Evolutionary conservation across 2,329 filamentous ascomycete genomes (phyloP), one percentile per base, ranked within the genome.

Genomic region (Chrysoporthe austroafricana): DNA sequence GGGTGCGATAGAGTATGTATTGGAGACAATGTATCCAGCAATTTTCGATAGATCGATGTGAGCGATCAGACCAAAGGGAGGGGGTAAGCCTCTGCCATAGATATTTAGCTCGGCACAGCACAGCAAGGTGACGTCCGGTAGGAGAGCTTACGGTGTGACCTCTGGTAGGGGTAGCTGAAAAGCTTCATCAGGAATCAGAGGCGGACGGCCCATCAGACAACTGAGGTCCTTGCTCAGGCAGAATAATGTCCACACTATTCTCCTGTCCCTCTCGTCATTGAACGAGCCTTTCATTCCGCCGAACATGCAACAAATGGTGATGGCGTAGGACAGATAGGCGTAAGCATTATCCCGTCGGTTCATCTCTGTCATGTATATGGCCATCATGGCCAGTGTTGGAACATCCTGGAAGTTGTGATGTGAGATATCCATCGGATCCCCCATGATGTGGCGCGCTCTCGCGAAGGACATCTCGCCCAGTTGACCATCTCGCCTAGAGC

Each of bases 171-270:
- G 73, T 1, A 85, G 73, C 39, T 77, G 78, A 66, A 86, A 82
- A 2, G 82, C 81, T 46, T 85, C 82, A 54, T 85, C 82, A 44
- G 77, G 76, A 14, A 84, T 80, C 2, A 79, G 78, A 0, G 83
- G 80, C 0, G 83, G 82, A 16, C 84, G 79, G 5, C 84, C 84
- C 77, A 84, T 82, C 4, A 85, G 74, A 66, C 81, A 84, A 69
- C 83, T 81, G 54, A 85, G 70, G 73, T 78, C 79, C 43, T 83
- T 77, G 70, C 85, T 83, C 16, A 86, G 73, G n/a, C 83, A 78
- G 66, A 84, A 85, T 2, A 85, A 76, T 0, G 83, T 85, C 84
- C 84, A 86, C 65, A 86, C 85, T 6, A 82, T 76, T 46, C 84
- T 76, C 70, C 82, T 84, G 1, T 78, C 79, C 32, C 73, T 73